Evolutionary conservation across 1,284 basidiomycete genomes (phyloP), one percentile per base, ranked within the genome.

Genomic region (Trichosporon sp.): DNA sequence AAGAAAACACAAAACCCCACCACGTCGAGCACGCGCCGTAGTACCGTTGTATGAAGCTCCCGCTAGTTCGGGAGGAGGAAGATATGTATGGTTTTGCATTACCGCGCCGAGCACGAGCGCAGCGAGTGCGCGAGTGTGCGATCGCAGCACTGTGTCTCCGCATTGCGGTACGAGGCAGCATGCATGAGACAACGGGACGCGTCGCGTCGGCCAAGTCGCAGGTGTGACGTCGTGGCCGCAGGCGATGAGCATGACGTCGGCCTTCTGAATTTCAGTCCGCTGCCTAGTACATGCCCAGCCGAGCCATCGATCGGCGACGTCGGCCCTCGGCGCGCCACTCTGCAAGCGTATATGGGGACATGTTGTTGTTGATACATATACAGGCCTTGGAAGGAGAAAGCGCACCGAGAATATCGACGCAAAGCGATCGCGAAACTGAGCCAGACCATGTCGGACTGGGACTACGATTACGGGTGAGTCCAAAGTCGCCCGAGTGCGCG

Each of bases 41-140:
- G 13, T 31, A 21, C n/a, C n/a, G 56, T 60, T 60, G 56, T 60
- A 60, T 60, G 27, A 60, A 31, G 18, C 29, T 18, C 56, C 56
- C 56, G 56, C 56, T 60, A n/a, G 56, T 29, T 60, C 56, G 56
- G 56, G 31, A 31, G 27, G 29, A 8, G 11, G 5, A n/a, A 31
- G 27, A 32, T 60, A 60, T 60, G 56, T 60, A 60, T 60, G 56
- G 56, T 18, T 56, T 60, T 31, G 56, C 56, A n/a, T 60, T 31
- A 18, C 51, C 51, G 51, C n/a, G 18, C 3, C 38, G 44, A n/a
- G 44, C 44, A 21, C 21, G 8, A 21, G 21, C 44, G 9, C 18
- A 21, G 12, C 44, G 8, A 21, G 38, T 13, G n/a, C 3, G 34
- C 42, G 11, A 12, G 42, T 15, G 18, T 44, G 44, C 44, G 32